Evolutionary conservation across 1,139 yeast species (phyloP).

Genomic region (Pichia sp.): DNA sequence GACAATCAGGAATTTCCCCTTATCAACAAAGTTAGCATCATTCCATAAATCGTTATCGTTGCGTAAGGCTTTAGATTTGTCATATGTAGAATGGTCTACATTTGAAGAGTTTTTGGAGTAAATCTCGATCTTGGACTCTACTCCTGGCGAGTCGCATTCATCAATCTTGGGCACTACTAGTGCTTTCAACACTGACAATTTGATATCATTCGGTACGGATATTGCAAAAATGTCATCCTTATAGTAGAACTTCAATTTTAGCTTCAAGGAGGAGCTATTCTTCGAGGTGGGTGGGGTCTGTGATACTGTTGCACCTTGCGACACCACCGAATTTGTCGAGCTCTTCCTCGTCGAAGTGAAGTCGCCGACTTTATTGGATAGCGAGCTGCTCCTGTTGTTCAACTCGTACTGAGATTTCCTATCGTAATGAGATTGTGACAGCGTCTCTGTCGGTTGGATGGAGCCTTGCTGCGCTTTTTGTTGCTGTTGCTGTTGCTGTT

Average conservation of each 20-base stretch:
- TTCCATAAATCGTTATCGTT: slow-evolving; percentile 27
- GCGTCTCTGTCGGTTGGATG: slow-evolving; percentile 11
- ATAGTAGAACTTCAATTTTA: slow-evolving; percentile 80
- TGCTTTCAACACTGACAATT: slow-evolving; percentile 56
- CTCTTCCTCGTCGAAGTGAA: slow-evolving; percentile 14
- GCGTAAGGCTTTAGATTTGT: slow-evolving; percentile 19
- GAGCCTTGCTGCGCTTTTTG: not conserved
- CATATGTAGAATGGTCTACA: slow-evolving; percentile 23
- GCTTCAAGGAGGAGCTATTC: slow-evolving; percentile 14
- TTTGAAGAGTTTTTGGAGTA: slow-evolving; percentile 29
- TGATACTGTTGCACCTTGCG: slow-evolving; percentile 10
- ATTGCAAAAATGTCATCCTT: slow-evolving; percentile 90
- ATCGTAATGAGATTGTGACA: slow-evolving; percentile 32
- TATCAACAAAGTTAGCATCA: slow-evolving; percentile 27
- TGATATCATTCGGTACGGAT: slow-evolving; percentile 59
- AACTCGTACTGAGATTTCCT: slow-evolving; percentile 31
- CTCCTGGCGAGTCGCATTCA: slow-evolving; percentile 26
- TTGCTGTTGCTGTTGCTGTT: slow-evolving; percentile 9
- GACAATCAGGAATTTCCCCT: slow-evolving; percentile 31
- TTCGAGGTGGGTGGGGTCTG: slow-evolving; percentile 15
- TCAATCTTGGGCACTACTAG: slow-evolving; percentile 65
- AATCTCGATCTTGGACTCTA: slow-evolving; percentile 23
- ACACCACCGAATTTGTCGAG: slow-evolving; percentile 9
- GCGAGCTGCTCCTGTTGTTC: slow-evolving; percentile 20
- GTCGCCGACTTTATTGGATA: slow-evolving; percentile 23